phyloP scores from a whole-genome alignment of 164 flowering plant genomes.

The Nelumbo lutea region DNA sequence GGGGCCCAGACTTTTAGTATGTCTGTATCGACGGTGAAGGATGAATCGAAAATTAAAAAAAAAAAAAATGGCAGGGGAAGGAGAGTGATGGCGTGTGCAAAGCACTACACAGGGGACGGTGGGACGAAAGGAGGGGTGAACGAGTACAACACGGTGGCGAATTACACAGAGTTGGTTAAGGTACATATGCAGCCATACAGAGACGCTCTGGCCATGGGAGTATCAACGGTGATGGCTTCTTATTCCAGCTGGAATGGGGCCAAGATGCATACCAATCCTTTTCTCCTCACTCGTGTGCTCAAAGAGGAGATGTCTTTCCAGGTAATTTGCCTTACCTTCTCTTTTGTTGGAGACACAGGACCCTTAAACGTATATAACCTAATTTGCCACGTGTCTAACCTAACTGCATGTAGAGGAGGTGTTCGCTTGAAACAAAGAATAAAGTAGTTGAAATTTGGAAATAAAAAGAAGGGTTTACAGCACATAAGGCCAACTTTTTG shows the following conservation, averaged over 20 bases:
- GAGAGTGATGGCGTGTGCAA: constrained; percentile 29
- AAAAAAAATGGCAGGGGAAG: background rate
- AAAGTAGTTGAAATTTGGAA: too few relatives aligned
- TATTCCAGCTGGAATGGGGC: constrained; percentile 35
- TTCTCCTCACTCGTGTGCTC: constrained; percentile 21
- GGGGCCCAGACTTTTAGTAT: too few relatives aligned
- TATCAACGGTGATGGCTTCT: constrained; percentile 32
- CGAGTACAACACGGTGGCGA: constrained; percentile 27
- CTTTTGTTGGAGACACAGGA: background rate
- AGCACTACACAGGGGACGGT: constrained; percentile 37
- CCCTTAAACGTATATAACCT: too few relatives aligned
- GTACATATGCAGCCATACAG: constrained; percentile 33
- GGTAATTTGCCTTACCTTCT: constrained; percentile 2
- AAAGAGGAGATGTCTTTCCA: constrained; percentile 28
- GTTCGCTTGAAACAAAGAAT: too few relatives aligned
- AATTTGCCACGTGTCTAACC: too few relatives aligned
- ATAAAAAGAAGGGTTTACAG: too few relatives aligned
- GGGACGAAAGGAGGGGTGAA: constrained; percentile 31
- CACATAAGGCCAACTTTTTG: too few relatives aligned
- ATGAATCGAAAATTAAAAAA: background rate
- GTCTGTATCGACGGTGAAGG: too few relatives aligned
- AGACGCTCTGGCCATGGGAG: constrained; percentile 26
- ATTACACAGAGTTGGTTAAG: constrained; percentile 2
- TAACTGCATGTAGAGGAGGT: too few relatives aligned
- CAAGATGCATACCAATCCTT: constrained; percentile 28